These are phyloP conservation scores for Apophysomyces ossiformis DNA, from an alignment of 371 early-diverging fungal genomes.

Conservation along the genomic window DNA sequence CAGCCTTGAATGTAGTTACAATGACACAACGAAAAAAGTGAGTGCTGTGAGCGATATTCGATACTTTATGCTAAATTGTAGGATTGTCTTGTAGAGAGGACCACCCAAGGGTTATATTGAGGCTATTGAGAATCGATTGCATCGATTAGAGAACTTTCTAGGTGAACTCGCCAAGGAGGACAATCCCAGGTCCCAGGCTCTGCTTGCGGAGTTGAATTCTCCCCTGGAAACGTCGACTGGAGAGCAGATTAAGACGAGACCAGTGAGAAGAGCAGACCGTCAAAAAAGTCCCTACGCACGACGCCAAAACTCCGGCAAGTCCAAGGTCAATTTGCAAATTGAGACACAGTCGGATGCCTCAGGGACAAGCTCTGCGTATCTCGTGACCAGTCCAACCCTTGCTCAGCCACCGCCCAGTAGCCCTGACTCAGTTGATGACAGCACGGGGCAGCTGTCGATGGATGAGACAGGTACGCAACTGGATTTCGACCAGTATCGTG, in stretches of 20 bases:
- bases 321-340: slow-evolving; percentile 13
- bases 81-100: slow-evolving; percentile 46
- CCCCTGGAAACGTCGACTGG: slow-evolving; percentile 51
- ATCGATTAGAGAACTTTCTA: slow-evolving; percentile 62
- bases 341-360: background rate
- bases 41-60: background rate
- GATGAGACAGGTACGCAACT: slow-evolving; percentile 32
- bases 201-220: slow-evolving; percentile 62
- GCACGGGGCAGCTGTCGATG: slow-evolving; percentile 46
- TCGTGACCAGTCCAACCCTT: slow-evolving; percentile 16
- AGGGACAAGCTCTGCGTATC: slow-evolving; percentile 2
- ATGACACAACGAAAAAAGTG: slow-evolving; percentile 54
- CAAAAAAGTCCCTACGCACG: too few relatives aligned
- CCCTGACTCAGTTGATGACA: slow-evolving; percentile 33
- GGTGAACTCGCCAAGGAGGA: slow-evolving; percentile 55
- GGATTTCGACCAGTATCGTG: too few relatives aligned
- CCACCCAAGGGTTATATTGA: slow-evolving; percentile 79
- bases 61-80: background rate
- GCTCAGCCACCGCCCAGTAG: slow-evolving; percentile 14
- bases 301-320: slow-evolving; percentile 14
- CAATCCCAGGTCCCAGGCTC: slow-evolving; percentile 58
- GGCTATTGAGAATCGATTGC: slow-evolving; percentile 70
- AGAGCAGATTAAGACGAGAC: slow-evolving; percentile 48
- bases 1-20: slow-evolving; percentile 46
- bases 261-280: slow-evolving; percentile 33